Base-by-base conservation (phyloP, 2,329 filamentous ascomycete species). In the Colletotrichum tabaci region DNA sequence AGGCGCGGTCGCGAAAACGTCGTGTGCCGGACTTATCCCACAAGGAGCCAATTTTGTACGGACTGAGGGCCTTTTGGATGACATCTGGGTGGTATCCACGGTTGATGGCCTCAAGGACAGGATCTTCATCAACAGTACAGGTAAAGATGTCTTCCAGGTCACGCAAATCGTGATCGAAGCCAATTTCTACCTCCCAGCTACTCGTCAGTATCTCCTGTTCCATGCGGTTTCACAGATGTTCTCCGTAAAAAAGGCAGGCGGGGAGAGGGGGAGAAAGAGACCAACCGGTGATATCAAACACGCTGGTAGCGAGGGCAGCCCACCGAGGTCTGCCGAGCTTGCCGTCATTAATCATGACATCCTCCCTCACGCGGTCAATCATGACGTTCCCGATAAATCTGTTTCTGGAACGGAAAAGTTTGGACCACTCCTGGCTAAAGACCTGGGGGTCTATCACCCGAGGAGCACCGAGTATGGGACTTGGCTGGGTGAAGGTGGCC, bases 311-410 rank as follows among this genome's bases (percentile, higher is more conserved):
- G 6, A 21, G 13, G 13, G 13, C 6, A 5, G 10, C 35, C 55
- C 55, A 57, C 18, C 12, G 35, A 13, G 55, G 55, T 13, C n/a
- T 42, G n/a, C 55, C 55, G 8, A 23, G n/a, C 38, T 42, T 57
- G 21, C 55, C 55, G 21, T 57, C 35, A 12, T 57, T 57, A 35
- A 57, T 57, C 16, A 10, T 23, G 55, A 57, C 12, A 9, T 57
- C 38, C 18, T 57, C 53, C n/a, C 9, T 23, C 12, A 1, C 40
- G 53, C 53, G 53, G n/a, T 7, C 2, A 1, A 10, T 3, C 18
- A 40, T 18, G 12, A 42, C 35, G 13, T 57, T 42, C 5, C 55
- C 55, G 30, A 57, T 12, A 12, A 1, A 13, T 7, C 5, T 18
- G 35, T 0, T 3, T 10, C 35, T 3, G 9, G 35, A 38, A 38